A percentile compares a stretch with the other conserved stretches of the same genome.
Conservation (phyloP, 2,329 filamentous ascomycete species). For the Trichoderma sp. region DNA sequence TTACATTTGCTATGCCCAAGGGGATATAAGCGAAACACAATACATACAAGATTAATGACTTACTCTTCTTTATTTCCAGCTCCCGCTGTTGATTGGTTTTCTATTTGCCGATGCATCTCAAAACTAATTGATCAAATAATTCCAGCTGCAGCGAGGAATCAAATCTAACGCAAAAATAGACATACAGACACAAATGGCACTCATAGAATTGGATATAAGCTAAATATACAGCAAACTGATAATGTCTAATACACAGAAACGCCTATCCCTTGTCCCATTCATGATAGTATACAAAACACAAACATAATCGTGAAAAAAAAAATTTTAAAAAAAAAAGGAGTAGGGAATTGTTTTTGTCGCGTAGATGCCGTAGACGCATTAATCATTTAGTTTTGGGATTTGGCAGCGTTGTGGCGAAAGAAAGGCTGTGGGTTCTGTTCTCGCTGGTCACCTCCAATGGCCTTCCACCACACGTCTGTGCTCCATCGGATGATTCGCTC, state of each 20-base stretch:
- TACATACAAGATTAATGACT: not conserved
- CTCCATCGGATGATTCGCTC: slow-evolving; percentile 88
- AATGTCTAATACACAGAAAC: slow-evolving; percentile 19
- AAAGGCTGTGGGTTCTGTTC: slow-evolving; percentile 46
- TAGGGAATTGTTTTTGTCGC: slow-evolving; percentile 8
- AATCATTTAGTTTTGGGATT: slow-evolving; percentile 26
- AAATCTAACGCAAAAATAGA: not conserved
- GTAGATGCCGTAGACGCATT: slow-evolving; percentile 11
- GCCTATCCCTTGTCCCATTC: slow-evolving; percentile 21
- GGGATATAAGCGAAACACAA: not conserved
- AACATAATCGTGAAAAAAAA: slow-evolving; percentile 23
- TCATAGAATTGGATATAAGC: not conserved
- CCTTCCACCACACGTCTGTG: slow-evolving; percentile 91
- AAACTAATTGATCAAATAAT: not conserved
- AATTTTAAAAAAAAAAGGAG: slow-evolving; percentile 17
- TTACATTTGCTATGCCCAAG: not conserved
- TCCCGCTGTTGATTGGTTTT: not conserved
- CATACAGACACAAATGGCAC: not conserved
- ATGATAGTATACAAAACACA: slow-evolving; percentile 34
- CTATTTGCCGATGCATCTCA: not conserved
- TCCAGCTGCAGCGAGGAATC: not conserved
- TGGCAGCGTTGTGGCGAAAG: slow-evolving; percentile 34
- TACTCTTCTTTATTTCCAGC: not conserved
- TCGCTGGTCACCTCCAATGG: slow-evolving; percentile 69
- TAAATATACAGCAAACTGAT: not conserved